phyloP scores from a whole-genome alignment of 1,284 basidiomycete genomes.

The Wolfiporia cocos region DNA sequence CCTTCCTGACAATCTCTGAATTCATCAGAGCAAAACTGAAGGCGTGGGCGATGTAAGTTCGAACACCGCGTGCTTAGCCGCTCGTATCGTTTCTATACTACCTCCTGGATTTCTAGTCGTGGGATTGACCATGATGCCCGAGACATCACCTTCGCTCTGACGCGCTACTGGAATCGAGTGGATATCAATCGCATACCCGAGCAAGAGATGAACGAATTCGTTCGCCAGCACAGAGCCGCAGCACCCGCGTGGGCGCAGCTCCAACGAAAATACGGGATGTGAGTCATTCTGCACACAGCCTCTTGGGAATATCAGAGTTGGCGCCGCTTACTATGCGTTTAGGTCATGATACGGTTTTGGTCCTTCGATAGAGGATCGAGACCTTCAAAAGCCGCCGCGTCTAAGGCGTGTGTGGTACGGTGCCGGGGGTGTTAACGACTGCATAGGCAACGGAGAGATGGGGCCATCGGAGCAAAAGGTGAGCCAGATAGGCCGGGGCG shows the following conservation, averaged over 20 bases:
- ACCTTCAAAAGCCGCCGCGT: not conserved
- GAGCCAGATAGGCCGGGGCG: too few species aligned
- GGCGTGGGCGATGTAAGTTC: slow-evolving; percentile 64
- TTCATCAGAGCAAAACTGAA: slow-evolving; percentile 77
- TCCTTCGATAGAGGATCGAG: not conserved
- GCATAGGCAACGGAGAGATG: too few species aligned
- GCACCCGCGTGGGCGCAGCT: slow-evolving; percentile 64
- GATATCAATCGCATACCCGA: slow-evolving; percentile 79
- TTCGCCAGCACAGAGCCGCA: slow-evolving; percentile 44
- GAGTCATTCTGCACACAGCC: slow-evolving; percentile 8
- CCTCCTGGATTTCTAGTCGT: slow-evolving; percentile 36
- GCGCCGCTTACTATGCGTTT: slow-evolving; percentile 3
- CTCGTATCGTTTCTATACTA: slow-evolving; percentile 5
- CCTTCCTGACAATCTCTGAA: slow-evolving; percentile 73
- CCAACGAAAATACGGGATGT: slow-evolving; percentile 59
- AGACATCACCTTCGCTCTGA: slow-evolving; percentile 62
- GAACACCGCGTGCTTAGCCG: slow-evolving; percentile 13
- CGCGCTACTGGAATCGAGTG: slow-evolving; percentile 68
- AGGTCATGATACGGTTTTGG: slow-evolving; percentile 4
- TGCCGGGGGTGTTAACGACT: too few species aligned
- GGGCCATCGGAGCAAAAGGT: too few species aligned
- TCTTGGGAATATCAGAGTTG: slow-evolving; percentile 1
- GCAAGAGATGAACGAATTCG: slow-evolving; percentile 73
- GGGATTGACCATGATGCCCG: slow-evolving; percentile 62
- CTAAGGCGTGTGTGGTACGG: too few species aligned